These are phyloP conservation scores for Malus hybrid DNA, from an alignment of 331 rosid species.

Conservation along the genomic window DNA sequence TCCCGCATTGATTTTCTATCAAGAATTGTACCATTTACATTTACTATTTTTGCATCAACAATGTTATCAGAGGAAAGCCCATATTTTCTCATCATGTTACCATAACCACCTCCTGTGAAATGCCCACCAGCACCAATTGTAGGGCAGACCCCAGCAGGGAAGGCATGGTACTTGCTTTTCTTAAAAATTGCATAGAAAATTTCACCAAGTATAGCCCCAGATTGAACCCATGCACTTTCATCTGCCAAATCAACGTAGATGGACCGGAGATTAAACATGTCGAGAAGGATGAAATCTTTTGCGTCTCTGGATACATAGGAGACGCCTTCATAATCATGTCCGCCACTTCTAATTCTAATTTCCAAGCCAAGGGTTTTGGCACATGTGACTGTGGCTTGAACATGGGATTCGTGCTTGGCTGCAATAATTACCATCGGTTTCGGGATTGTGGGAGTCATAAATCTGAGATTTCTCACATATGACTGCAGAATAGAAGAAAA, in stretches of 20 bases:
- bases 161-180: constrained; percentile 35
- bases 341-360: constrained; percentile 59
- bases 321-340: constrained; percentile 71
- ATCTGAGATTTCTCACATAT: constrained; percentile 9
- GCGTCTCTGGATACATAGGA: constrained; percentile 48
- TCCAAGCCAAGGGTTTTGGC: constrained; percentile 39
- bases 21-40: constrained; percentile 12
- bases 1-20: constrained; percentile 21
- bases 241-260: constrained; percentile 8
- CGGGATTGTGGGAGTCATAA: not conserved
- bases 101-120: constrained; percentile 21
- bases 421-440: constrained; percentile 6
- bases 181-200: constrained; percentile 32
- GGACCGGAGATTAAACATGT: constrained; percentile 25
- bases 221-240: constrained; percentile 32
- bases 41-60: constrained; percentile 13
- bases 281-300: constrained; percentile 39
- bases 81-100: constrained; percentile 18
- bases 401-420: constrained; percentile 28
- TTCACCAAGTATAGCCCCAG: constrained; percentile 48
- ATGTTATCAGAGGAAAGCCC: constrained; percentile 20
- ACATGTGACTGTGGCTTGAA: constrained; percentile 45
- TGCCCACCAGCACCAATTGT: constrained; percentile 40
- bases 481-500: constrained; percentile 2
- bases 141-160: constrained; percentile 52